A percentile compares a stretch with the other conserved stretches of the same genome.
Conservation (phyloP, 306 rosid species). For the Fagus crenata region DNA sequence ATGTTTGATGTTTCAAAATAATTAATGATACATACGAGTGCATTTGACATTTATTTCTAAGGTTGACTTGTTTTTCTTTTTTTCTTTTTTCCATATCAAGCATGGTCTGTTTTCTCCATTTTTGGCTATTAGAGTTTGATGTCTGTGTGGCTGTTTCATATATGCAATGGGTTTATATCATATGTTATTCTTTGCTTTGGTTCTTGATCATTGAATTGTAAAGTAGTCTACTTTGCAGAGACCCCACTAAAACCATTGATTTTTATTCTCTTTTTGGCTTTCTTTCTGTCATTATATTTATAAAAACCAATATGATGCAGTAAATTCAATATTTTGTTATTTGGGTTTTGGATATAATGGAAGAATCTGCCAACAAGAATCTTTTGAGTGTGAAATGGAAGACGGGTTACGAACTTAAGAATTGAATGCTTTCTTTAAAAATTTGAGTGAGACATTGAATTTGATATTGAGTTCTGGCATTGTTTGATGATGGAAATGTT, state of each 20-base stretch:
- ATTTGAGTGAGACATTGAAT: not conserved
- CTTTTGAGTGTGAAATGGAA: not conserved
- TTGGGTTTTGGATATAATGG: not conserved
- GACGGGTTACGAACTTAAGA: not conserved
- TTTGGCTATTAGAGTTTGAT: not conserved
- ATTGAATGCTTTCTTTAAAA: not conserved
- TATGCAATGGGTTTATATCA: not conserved
- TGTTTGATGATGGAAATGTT: not conserved
- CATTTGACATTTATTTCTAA: not conserved
- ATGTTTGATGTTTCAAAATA: not conserved
- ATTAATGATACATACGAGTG: not conserved
- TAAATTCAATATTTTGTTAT: not conserved
- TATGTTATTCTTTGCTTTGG: not conserved
- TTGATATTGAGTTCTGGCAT: not conserved
- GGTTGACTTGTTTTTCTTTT: conserved; percentile 15
- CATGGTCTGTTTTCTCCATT: conserved; percentile 8
- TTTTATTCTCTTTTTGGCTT: not conserved
- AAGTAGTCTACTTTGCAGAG: conserved; percentile 19
- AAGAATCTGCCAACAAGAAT: not conserved
- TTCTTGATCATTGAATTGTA: conserved; percentile 29
- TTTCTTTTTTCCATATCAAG: not conserved
- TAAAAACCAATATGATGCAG: conserved; percentile 2
- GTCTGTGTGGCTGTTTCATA: not conserved
- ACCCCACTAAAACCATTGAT: not conserved
- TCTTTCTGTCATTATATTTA: no score